Evolutionary conservation across 176 grass and related monocot species (phyloP).

Genomic region (Microstegium vimineum): DNA sequence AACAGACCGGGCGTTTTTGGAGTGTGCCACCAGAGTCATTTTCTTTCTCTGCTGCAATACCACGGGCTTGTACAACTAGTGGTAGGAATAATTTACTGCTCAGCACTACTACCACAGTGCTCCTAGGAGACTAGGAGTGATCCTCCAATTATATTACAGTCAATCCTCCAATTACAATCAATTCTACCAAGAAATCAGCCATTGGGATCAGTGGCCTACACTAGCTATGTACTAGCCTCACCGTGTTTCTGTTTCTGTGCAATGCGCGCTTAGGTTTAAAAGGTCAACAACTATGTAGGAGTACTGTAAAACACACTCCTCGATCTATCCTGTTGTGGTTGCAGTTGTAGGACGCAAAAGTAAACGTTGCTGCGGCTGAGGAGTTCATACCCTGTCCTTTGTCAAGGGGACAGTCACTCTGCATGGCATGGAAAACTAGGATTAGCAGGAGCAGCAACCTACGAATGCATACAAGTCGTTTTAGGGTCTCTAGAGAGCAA

Average conservation of each 20-base stretch:
- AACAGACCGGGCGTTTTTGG: no score
- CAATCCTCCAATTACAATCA: conserved; percentile 17
- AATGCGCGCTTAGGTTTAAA: conserved; percentile 6
- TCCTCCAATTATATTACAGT: neutral
- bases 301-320: conserved; percentile 29
- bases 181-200: conserved; percentile 28
- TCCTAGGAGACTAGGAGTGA: no score
- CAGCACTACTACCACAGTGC: neutral
- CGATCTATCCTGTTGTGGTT: neutral
- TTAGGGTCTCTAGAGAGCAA: conserved; percentile 39
- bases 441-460: conserved; percentile 26
- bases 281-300: conserved; percentile 27
- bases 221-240: conserved; percentile 13
- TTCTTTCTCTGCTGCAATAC: neutral
- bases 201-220: conserved; percentile 42
- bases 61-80: neutral
- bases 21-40: neutral
- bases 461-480: conserved; percentile 34
- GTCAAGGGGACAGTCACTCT: conserved; percentile 36
- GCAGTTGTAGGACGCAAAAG: conserved; percentile 3
- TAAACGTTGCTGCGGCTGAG: conserved; percentile 36
- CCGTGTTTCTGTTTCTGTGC: conserved; percentile 35
- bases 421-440: conserved; percentile 36
- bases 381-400: conserved; percentile 45
- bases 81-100: neutral